Evolutionary conservation across 306 rosid genomes (phyloP).

Genomic region (Astragalus membranaceus): DNA sequence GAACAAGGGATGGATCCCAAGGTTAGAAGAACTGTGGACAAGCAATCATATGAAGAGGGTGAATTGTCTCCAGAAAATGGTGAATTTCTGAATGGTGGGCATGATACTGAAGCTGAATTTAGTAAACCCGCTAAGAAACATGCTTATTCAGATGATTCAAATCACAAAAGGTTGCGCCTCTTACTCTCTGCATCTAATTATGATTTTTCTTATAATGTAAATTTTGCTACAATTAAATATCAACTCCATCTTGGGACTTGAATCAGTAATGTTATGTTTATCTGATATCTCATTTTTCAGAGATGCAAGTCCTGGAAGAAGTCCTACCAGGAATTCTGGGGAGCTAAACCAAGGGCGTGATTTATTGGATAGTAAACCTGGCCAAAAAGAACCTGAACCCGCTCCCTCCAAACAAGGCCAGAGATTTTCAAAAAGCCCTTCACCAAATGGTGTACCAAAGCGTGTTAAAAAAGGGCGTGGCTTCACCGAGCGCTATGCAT

Average conservation of each 20-base stretch:
- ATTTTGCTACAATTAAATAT: neutral
- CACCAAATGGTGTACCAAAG: slow-evolving; percentile 76
- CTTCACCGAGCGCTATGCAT: slow-evolving; percentile 82
- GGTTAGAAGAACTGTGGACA: slow-evolving; percentile 30
- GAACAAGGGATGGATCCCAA: slow-evolving; percentile 33
- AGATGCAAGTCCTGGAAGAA: slow-evolving; percentile 40
- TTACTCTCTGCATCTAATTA: slow-evolving; percentile 7
- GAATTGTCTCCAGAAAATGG: slow-evolving; percentile 71
- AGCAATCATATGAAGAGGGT: slow-evolving; percentile 73
- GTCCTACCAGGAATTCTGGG: slow-evolving; percentile 38
- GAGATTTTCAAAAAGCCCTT: slow-evolving; percentile 60
- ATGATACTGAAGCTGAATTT: slow-evolving; percentile 39
- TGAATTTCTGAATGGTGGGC: slow-evolving; percentile 42
- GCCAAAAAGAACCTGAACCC: slow-evolving; percentile 38
- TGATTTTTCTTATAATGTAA: neutral
- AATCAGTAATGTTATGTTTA: slow-evolving; percentile 22
- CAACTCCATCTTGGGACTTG: neutral
- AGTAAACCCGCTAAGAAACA: slow-evolving; percentile 36
- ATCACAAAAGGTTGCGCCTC: slow-evolving; percentile 57
- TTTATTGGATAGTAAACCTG: slow-evolving; percentile 34
- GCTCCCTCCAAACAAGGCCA: slow-evolving; percentile 38
- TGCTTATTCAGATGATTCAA: slow-evolving; percentile 49
- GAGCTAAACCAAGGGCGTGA: slow-evolving; percentile 35
- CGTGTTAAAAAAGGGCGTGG: slow-evolving; percentile 97
- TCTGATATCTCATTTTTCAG: slow-evolving; percentile 35